Percentiles rank a stretch among this genome's conserved stretches.
phyloP scores from a whole-genome alignment of 2,329 filamentous ascomycete species.

The Aspergillus fijiensis region DNA sequence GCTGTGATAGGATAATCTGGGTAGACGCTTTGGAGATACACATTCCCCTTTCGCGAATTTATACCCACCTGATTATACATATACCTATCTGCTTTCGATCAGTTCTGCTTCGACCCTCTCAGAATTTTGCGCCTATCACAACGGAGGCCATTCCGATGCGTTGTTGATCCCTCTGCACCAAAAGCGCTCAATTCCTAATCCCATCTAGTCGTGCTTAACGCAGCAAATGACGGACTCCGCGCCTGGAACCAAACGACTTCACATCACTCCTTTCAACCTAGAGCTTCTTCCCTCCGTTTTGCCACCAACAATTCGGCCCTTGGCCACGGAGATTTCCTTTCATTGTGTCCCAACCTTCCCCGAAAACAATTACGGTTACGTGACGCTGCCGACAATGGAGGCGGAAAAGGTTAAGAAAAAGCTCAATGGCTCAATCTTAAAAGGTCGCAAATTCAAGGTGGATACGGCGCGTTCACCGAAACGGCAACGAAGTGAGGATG shows the following conservation, averaged over 20 bases:
- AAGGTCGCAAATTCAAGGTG: slow-evolving; percentile 79
- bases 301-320: slow-evolving; percentile 63
- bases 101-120: neutral
- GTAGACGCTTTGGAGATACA: neutral
- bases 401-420: slow-evolving; percentile 91
- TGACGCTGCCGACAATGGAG: slow-evolving; percentile 76
- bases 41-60: neutral
- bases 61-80: neutral
- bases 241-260: slow-evolving; percentile 57
- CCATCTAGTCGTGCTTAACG: neutral
- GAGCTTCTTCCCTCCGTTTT: slow-evolving; percentile 72
- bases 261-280: slow-evolving; percentile 82
- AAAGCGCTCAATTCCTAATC: neutral
- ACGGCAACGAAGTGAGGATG: slow-evolving; percentile 43
- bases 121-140: neutral
- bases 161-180: neutral
- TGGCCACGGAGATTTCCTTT: slow-evolving; percentile 80
- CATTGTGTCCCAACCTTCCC: slow-evolving; percentile 84
- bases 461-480: slow-evolving; percentile 73
- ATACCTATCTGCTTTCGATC: neutral
- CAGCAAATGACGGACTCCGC: slow-evolving; percentile 23
- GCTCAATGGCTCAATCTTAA: slow-evolving; percentile 80
- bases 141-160: neutral
- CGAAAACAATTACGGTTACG: slow-evolving; percentile 84
- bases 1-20: neutral